Conservation (phyloP, 495 filamentous ascomycete species). For the Aspergillus wentii region DNA sequence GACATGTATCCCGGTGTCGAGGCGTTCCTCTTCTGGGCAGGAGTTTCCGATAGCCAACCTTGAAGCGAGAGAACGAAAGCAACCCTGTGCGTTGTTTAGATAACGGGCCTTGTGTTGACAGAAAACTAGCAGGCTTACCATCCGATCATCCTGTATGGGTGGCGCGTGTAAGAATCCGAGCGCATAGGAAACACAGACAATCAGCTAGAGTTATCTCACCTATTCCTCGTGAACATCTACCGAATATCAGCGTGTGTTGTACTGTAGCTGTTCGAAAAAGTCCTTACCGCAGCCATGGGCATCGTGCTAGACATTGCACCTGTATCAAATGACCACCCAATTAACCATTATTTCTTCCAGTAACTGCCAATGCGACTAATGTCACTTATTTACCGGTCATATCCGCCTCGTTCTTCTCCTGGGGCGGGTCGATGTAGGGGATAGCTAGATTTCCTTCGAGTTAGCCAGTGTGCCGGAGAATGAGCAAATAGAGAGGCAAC, state of each 20-base stretch:
- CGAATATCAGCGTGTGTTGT: slow-evolving; percentile 2
- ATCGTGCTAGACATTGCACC: slow-evolving; percentile 77
- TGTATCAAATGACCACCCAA: slow-evolving; percentile 24
- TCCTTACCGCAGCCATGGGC: slow-evolving; percentile 80
- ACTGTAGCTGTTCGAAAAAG: not conserved
- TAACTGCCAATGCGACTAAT: not conserved
- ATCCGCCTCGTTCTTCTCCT: slow-evolving; percentile 49
- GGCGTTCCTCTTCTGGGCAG: slow-evolving; percentile 61
- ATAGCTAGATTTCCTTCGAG: no score
- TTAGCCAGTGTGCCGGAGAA: no score
- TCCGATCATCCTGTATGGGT: slow-evolving; percentile 62
- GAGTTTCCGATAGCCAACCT: slow-evolving; percentile 79
- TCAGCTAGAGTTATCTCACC: slow-evolving; percentile 44
- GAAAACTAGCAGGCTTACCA: slow-evolving; percentile 52
- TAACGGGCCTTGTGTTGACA: not conserved
- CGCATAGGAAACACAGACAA: no score
- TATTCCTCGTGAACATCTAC: slow-evolving; percentile 85
- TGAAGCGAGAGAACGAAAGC: slow-evolving; percentile 80
- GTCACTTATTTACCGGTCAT: slow-evolving; percentile 40
- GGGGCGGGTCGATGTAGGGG: slow-evolving; percentile 56
- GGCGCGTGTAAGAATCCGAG: no score
- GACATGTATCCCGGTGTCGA: slow-evolving; percentile 78
- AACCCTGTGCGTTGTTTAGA: slow-evolving; percentile 50
- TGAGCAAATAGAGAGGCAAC: slow-evolving; percentile 15
- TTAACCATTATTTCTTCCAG: not conserved